Percentiles rank a stretch among this genome's conserved stretches.
Conservation (phyloP, 148 eudicot species). For the Agrostemma githago region DNA sequence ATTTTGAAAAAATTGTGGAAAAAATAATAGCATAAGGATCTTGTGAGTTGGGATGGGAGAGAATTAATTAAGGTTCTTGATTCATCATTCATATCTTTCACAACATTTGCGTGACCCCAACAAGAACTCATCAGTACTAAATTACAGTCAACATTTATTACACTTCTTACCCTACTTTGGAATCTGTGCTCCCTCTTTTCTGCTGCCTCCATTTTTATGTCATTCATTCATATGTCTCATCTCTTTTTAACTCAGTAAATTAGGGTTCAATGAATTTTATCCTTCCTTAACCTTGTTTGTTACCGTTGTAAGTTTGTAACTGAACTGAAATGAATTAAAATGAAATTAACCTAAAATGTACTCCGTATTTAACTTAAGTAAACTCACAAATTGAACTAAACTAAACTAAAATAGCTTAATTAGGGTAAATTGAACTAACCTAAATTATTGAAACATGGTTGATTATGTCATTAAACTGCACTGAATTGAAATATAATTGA, state of each 20-base stretch:
- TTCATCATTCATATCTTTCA: slow-evolving; percentile 28
- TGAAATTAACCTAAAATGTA: background rate
- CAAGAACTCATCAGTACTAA: slow-evolving; percentile 12
- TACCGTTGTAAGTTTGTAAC: too few relatives aligned
- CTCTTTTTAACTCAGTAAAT: background rate
- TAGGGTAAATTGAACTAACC: too few relatives aligned
- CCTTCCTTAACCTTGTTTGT: background rate
- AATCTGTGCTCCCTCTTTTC: slow-evolving; percentile 14
- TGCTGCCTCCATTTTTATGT: slow-evolving; percentile 24
- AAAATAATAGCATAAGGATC: background rate
- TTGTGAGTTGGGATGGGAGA: background rate
- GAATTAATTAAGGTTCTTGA: slow-evolving; percentile 15
- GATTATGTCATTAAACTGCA: too few relatives aligned
- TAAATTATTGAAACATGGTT: too few relatives aligned
- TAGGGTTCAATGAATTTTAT: background rate
- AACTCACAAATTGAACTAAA: too few relatives aligned
- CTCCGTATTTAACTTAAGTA: too few relatives aligned
- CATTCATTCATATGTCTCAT: background rate
- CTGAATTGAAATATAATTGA: too few relatives aligned
- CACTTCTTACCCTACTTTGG: slow-evolving; percentile 28
- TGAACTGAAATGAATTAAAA: background rate
- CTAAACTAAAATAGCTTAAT: too few relatives aligned
- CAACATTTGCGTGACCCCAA: slow-evolving; percentile 32
- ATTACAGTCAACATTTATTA: slow-evolving; percentile 12
- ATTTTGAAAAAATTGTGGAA: background rate